Evolutionary conservation across 805 yeast genomes (phyloP), one percentile per base, ranked within the genome.

Genomic region (Cyberlindnera americana): DNA sequence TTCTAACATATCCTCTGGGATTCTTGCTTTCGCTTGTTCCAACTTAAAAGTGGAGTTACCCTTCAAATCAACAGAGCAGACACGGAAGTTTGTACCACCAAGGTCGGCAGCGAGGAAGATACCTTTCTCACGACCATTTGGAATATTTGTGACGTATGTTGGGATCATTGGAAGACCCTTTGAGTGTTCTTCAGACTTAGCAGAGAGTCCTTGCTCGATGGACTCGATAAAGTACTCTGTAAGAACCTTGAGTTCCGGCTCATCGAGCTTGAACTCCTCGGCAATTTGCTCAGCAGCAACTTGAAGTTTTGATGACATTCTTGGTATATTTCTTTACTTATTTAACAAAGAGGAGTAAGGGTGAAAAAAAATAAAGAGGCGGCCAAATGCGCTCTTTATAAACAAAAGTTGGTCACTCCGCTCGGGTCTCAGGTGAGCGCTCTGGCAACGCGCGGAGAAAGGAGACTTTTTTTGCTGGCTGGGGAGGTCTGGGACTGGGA

Each of bases 61-160:
- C 35, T 73, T 69, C 52, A 91, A 71, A 26, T 72, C 61, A 22
- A 91, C 90, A 2, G 96, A 88, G 59, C 97, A 89, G 19, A 93
- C 96, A 55, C 99, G 74, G 66, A 91, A 88, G 62, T 93, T 90
- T 42, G 98, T 90, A 36, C 98, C 98, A 47, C 99, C 99, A 38
- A 91, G 71, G 59, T 91, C 98, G 5, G 93, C 95, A 39, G 98
- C 98, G 44, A 91, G 67, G 47, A 73, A 78, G 28, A 85, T 69
- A 32, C 98, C 98, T 40, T 69, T 70, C 60, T 91, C 99, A 34
- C 75, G 70, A 31, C 99, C 99, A 30, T 73, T 75, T 17, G 99
- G 99, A 41, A 87, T 74, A 10, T 75, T 72, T 8, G 96, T 86
- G 24, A 91, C 95, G 58, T 64, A 91, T 1, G 96, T 77, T 26